These are phyloP conservation scores for Oryza rufipogon DNA, from an alignment of 176 grass and related monocot genomes.

Conservation along the genomic window DNA sequence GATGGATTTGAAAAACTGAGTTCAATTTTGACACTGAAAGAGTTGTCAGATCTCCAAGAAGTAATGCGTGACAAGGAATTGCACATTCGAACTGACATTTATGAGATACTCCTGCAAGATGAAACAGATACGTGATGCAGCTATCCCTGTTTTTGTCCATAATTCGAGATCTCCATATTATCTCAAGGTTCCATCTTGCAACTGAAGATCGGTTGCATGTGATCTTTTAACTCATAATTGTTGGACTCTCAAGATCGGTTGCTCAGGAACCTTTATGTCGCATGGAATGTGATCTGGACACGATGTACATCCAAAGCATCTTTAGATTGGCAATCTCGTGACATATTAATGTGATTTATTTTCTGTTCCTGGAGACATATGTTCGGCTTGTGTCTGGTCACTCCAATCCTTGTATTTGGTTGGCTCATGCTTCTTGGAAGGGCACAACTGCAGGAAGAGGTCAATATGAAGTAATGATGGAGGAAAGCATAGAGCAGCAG, in stretches of 20 bases:
- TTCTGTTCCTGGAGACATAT: slow-evolving; percentile 21
- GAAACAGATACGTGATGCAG: slow-evolving; percentile 58
- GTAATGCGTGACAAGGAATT: slow-evolving; percentile 95
- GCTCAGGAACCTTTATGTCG: background rate
- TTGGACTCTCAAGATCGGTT: background rate
- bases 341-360: background rate
- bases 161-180: slow-evolving; percentile 12
- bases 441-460: background rate
- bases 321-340: background rate
- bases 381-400: background rate
- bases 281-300: slow-evolving; percentile 12
- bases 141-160: slow-evolving; percentile 2
- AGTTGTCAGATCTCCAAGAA: slow-evolving; percentile 96
- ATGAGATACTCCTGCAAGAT: slow-evolving; percentile 93
- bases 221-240: background rate
- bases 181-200: slow-evolving; percentile 30
- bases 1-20: slow-evolving; percentile 90
- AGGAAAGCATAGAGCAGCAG: background rate
- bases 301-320: background rate
- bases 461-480: background rate
- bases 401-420: background rate
- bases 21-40: slow-evolving; percentile 75
- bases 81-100: slow-evolving; percentile 88
- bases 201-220: slow-evolving; percentile 5
- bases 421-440: background rate